A percentile compares a stretch with the other conserved stretches of the same genome.
Conservation (phyloP, 2,329 filamentous ascomycete genomes). For the Paecilomyces dactylethromorphus region DNA sequence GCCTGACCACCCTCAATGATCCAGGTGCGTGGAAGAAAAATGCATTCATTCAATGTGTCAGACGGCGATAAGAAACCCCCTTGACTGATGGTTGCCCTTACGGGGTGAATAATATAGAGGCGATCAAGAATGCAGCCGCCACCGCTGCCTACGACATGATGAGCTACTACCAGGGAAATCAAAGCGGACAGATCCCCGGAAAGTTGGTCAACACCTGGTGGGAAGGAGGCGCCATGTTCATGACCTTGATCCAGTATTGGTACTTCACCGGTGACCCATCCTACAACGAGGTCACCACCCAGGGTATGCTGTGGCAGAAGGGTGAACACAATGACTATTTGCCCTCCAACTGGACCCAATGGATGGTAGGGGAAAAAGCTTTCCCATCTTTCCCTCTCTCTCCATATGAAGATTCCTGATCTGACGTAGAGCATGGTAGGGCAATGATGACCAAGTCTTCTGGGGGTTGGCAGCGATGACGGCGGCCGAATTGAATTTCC, state of each 20-base stretch:
- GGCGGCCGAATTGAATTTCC: slow-evolving; percentile 70
- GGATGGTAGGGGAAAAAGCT: slow-evolving; percentile 16
- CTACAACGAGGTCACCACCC: slow-evolving; percentile 62
- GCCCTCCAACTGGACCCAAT: slow-evolving; percentile 51
- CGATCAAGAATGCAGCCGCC: slow-evolving; percentile 28
- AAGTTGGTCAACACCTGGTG: slow-evolving; percentile 43
- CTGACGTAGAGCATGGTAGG: slow-evolving; percentile 7
- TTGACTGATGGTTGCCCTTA: not conserved
- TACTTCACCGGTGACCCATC: slow-evolving; percentile 67
- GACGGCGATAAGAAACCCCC: not conserved
- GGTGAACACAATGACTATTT: slow-evolving; percentile 70
- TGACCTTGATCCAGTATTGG: slow-evolving; percentile 74
- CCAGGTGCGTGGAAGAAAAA: not conserved
- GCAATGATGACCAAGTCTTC: slow-evolving; percentile 62
- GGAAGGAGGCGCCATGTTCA: slow-evolving; percentile 68
- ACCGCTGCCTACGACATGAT: slow-evolving; percentile 34
- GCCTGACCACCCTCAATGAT: not conserved
- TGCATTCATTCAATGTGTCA: not conserved
- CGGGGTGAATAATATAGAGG: slow-evolving; percentile 6
- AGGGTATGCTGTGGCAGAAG: slow-evolving; percentile 68
- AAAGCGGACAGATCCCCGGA: slow-evolving; percentile 32
- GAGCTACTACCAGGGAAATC: slow-evolving; percentile 29
- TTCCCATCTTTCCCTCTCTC: not conserved
- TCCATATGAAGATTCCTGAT: not conserved
- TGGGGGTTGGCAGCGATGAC: slow-evolving; percentile 79